Evolutionary conservation across 2,329 filamentous ascomycete species (phyloP).

Genomic region (Aspergillus clavatus): DNA sequence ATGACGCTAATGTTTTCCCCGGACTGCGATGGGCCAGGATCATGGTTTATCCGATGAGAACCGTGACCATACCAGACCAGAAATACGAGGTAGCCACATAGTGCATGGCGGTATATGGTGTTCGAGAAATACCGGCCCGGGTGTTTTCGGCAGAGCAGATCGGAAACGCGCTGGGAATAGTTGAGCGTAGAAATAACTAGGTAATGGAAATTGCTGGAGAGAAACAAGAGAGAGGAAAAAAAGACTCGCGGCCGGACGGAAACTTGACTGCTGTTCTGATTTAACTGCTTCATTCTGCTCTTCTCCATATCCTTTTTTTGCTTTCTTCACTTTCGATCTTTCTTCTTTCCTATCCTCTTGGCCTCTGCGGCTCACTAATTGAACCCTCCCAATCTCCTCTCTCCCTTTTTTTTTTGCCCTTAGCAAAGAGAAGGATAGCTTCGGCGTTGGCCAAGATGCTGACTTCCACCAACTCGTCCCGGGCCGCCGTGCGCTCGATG

Average conservation of each 20-base stretch:
- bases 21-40: constrained; percentile 4
- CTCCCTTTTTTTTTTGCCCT: not conserved
- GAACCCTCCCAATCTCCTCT: not conserved
- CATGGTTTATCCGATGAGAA: constrained; percentile 16
- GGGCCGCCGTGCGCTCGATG: constrained; percentile 37
- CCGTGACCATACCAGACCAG: constrained; percentile 13
- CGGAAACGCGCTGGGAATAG: constrained; percentile 9
- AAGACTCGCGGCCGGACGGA: constrained; percentile 1
- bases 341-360: not conserved
- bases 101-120: not conserved
- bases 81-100: not conserved
- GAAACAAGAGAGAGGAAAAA: constrained; percentile 2
- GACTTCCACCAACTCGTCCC: constrained; percentile 25
- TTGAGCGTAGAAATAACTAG: too few relatives aligned
- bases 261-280: not conserved
- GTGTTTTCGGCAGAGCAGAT: constrained; percentile 21
- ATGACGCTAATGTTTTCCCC: not conserved
- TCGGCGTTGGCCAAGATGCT: constrained; percentile 29
- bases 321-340: constrained; percentile 1
- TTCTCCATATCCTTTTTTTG: not conserved
- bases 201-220: not conserved
- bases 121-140: constrained; percentile 18
- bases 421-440: constrained; percentile 5
- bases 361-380: constrained; percentile 1
- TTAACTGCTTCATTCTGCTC: not conserved